phyloP scores from a whole-genome alignment of 139 green algal species.

The Diplosphaera chodatii region DNA sequence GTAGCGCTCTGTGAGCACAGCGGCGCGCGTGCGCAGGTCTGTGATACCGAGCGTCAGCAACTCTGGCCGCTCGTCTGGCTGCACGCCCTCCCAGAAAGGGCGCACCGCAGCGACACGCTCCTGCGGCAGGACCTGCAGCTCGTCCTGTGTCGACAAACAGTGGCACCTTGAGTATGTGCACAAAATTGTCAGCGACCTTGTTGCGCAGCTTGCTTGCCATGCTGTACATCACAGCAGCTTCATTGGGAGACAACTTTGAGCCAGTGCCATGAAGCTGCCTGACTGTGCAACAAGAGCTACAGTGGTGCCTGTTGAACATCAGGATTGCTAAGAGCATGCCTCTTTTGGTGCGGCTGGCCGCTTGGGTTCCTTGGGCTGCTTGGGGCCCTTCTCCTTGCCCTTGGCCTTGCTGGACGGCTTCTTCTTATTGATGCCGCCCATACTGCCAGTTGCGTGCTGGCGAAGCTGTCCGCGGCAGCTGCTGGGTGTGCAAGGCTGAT shows the following conservation, averaged over 20 bases:
- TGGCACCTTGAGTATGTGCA: too few species aligned
- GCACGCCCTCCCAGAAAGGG: conserved; percentile 65
- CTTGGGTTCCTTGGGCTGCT: not conserved
- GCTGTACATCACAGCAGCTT: too few species aligned
- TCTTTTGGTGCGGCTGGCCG: not conserved
- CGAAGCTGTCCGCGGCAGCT: too few species aligned
- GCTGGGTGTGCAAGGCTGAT: too few species aligned
- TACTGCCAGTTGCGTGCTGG: not conserved
- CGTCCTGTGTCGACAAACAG: not conserved
- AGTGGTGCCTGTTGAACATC: too few species aligned
- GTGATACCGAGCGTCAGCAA: conserved; percentile 55
- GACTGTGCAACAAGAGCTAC: too few species aligned
- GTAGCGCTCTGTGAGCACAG: conserved; percentile 21
- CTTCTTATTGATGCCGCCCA: not conserved
- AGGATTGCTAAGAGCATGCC: too few species aligned
- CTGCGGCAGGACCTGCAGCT: conserved; percentile 34
- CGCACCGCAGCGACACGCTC: conserved; percentile 58
- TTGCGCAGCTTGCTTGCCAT: too few species aligned
- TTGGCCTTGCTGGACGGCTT: not conserved
- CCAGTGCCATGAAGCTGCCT: too few species aligned
- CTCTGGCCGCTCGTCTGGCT: conserved; percentile 43
- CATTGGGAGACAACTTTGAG: too few species aligned
- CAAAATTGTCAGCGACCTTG: too few species aligned
- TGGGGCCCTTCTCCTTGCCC: not conserved
- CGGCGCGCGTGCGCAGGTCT: conserved; percentile 37